phyloP scores from a whole-genome alignment of 306 rosid genomes.

The Inga laurina region DNA sequence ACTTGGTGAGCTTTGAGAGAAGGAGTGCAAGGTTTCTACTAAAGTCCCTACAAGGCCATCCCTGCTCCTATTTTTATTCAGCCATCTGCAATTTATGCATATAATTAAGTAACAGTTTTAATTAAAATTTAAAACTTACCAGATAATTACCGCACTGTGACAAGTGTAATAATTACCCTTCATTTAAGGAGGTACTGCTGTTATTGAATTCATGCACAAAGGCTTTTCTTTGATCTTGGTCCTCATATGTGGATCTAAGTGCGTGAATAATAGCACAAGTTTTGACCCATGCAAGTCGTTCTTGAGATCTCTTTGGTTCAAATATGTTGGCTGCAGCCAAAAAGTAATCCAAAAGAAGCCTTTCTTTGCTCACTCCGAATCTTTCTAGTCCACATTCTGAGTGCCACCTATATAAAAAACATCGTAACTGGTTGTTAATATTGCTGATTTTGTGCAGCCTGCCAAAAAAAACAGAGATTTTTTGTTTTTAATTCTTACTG shows the following conservation, averaged over 20 bases:
- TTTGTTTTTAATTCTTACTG: constrained; percentile 29
- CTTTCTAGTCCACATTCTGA: constrained; percentile 42
- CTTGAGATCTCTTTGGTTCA: constrained; percentile 54
- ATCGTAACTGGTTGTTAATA: background rate
- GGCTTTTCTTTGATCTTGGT: constrained; percentile 32
- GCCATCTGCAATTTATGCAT: constrained; percentile 31
- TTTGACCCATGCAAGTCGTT: constrained; percentile 64
- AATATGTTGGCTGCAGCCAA: constrained; percentile 53
- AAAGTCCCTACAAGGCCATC: constrained; percentile 46
- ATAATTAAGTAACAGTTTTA: no score
- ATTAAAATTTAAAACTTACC: background rate
- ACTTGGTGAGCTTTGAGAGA: background rate
- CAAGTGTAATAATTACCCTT: background rate
- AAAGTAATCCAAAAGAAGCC: constrained; percentile 49
- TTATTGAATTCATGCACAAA: constrained; percentile 44
- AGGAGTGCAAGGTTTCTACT: constrained; percentile 31
- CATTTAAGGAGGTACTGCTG: background rate
- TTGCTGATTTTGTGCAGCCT: background rate
- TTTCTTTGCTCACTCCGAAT: constrained; percentile 44
- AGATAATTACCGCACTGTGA: background rate
- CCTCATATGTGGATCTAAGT: constrained; percentile 34
- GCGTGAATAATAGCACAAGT: constrained; percentile 41
- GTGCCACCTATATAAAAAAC: constrained; percentile 45
- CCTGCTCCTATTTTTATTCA: constrained; percentile 28
- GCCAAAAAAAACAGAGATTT: no score